phyloP scores from a whole-genome alignment of 352 stramenopile genomes.

The Detonula confervacea region DNA sequence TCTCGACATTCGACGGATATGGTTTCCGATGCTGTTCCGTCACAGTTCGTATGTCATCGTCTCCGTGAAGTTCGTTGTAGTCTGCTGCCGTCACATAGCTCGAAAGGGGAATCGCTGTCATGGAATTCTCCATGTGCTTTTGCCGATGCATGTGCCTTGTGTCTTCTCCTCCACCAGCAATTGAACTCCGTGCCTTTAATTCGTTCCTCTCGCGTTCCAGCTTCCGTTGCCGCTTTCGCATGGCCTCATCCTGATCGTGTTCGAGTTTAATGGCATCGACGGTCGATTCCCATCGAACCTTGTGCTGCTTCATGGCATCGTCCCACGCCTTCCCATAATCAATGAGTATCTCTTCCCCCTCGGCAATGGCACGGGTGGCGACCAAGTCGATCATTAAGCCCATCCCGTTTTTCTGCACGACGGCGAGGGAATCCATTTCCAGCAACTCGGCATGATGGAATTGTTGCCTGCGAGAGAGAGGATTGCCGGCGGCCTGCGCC shows the following conservation, averaged over 20 bases:
- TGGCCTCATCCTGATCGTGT: background rate
- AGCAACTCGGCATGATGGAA: constrained; percentile 71
- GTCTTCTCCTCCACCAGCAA: background rate
- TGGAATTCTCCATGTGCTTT: background rate
- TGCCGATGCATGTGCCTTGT: background rate
- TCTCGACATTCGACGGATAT: background rate
- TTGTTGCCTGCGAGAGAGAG: constrained; percentile 32
- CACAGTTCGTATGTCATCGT: background rate
- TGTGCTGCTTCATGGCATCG: background rate
- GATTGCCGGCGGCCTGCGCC: background rate
- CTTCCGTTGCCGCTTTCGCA: background rate
- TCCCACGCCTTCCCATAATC: constrained; percentile 50
- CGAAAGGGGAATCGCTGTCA: background rate
- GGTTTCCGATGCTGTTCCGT: background rate
- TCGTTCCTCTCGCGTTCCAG: background rate
- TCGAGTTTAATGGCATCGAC: background rate
- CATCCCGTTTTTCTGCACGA: constrained; percentile 56
- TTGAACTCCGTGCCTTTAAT: background rate
- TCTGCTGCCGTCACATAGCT: background rate
- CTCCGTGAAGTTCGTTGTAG: background rate
- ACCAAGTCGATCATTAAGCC: constrained; percentile 53
- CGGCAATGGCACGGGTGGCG: constrained; percentile 28
- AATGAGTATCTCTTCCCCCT: constrained; percentile 48
- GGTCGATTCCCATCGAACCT: background rate
- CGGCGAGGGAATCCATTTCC: constrained; percentile 29